phyloP scores from a whole-genome alignment of 2,329 filamentous ascomycete species.

The Coniochaeta sp. region DNA sequence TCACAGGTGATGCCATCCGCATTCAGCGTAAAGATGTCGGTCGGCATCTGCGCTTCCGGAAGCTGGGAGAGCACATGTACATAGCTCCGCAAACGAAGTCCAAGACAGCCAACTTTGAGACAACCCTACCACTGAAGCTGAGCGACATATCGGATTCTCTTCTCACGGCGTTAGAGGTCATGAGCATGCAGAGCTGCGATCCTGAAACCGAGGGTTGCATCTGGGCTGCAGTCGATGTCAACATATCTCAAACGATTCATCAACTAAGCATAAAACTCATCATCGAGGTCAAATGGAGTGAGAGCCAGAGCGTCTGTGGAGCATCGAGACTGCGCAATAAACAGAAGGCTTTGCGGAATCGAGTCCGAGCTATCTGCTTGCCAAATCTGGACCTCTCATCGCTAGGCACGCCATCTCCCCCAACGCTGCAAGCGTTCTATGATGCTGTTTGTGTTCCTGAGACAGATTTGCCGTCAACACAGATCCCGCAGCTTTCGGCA shows the following conservation, averaged over 20 bases:
- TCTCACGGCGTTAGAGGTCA: neutral
- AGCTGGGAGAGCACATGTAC: neutral
- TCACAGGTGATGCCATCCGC: neutral
- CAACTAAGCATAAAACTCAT: constrained; percentile 5
- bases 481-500: constrained; percentile 36
- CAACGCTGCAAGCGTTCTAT: constrained; percentile 56
- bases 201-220: constrained; percentile 11
- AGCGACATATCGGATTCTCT: neutral
- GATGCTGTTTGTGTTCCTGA: constrained; percentile 57
- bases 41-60: neutral
- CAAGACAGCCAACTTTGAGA: neutral
- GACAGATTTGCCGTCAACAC: constrained; percentile 28
- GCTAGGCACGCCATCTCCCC: constrained; percentile 10
- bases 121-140: neutral
- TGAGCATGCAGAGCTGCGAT: constrained; percentile 6
- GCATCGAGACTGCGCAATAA: constrained; percentile 3
- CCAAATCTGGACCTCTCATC: constrained; percentile 6
- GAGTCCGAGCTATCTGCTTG: constrained; percentile 12
- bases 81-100: neutral
- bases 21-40: neutral
- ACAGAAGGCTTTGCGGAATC: constrained; percentile 11
- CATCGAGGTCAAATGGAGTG: constrained; percentile 21
- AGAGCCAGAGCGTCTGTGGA: constrained; percentile 10
- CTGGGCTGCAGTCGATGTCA: constrained; percentile 11
- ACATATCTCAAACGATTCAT: constrained; percentile 4